Base-by-base conservation (phyloP, 257 asterid species). In the Salvia miltiorrhiza region DNA sequence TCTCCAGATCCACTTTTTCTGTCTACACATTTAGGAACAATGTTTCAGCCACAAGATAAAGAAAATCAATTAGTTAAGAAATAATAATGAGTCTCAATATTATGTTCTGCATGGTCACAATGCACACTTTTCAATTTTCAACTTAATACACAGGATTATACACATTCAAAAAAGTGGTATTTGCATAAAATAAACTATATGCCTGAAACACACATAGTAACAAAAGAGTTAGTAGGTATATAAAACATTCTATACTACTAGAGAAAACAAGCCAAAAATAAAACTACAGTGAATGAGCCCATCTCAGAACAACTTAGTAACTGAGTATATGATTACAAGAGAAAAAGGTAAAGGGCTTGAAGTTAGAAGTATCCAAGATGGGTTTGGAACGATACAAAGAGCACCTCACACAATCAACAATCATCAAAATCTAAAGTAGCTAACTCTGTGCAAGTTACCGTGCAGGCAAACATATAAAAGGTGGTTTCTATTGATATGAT, bases 1-100 rank as follows among this genome's bases (percentile, higher is more conserved):
- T 87, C 85, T 94, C 99, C 82, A 94, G 76, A 76, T 94, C 99
- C 32, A 94, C 99, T 53, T 91, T 94, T 81, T 94, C 99, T 67
- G 99, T 87, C 99, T 94, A 83, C 78, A 87, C 49, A 83, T 64
- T 63, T 9, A 49, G 61, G 41, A 65, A 41, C 52, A 65, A 16
- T 45, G 63, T 72, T 57, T 83, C 52, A 73, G 77, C 57, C 69
- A 67, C 74, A 61, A 63, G 64, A 61, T n/a, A 49, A 33, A 11
- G 65, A 57, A 75, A 63, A 69, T 44, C 49, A 28, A 37, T 50
- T 23, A 67, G 62, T 35, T 58, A 23, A 65, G 77, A 67, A 58
- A 20, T 55, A 24, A 24, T 4, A 14, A 60, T 32, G 49, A 70
- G 32, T 70, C 54, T 58, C 53, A 8, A 60, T 49, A 71, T 50